phyloP scores from a whole-genome alignment of 1,284 basidiomycete genomes.

The Neolentinus lepideus region DNA sequence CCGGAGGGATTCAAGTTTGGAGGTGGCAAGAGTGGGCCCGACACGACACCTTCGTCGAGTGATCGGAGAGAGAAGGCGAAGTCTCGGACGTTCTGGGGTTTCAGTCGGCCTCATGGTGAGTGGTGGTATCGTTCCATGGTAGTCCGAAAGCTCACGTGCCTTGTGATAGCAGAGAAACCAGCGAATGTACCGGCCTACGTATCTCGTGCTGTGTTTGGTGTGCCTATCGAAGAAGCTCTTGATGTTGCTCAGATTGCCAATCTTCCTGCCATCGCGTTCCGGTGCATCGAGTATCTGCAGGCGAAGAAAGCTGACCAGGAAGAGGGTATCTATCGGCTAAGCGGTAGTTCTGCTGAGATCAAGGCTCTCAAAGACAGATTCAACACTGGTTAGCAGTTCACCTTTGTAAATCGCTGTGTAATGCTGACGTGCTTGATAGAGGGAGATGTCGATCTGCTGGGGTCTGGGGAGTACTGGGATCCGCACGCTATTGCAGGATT shows the following conservation, averaged over 20 bases:
- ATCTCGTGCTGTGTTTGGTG: slow-evolving; percentile 82
- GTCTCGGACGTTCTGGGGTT: slow-evolving; percentile 84
- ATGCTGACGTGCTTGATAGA: slow-evolving; percentile 38
- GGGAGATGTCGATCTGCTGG: slow-evolving; percentile 85
- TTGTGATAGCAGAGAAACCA: slow-evolving; percentile 30
- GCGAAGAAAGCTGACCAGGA: slow-evolving; percentile 90
- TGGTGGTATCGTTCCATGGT: not conserved
- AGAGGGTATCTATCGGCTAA: slow-evolving; percentile 95
- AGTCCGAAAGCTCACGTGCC: not conserved
- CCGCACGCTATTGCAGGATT: slow-evolving; percentile 92
- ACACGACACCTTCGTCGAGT: slow-evolving; percentile 26
- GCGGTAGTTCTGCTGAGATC: slow-evolving; percentile 90
- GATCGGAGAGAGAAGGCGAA: slow-evolving; percentile 86
- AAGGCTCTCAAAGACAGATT: slow-evolving; percentile 92
- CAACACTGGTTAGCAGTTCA: slow-evolving; percentile 60
- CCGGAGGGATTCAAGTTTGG: slow-evolving; percentile 88
- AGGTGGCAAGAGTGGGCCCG: slow-evolving; percentile 46
- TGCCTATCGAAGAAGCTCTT: slow-evolving; percentile 83
- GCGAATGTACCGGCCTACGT: slow-evolving; percentile 31
- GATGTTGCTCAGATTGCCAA: slow-evolving; percentile 85
- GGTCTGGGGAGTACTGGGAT: slow-evolving; percentile 88
- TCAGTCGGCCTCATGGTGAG: slow-evolving; percentile 31
- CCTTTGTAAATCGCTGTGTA: slow-evolving; percentile 6
- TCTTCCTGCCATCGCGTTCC: slow-evolving; percentile 91
- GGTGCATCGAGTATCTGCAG: slow-evolving; percentile 88